A percentile compares a stretch with the other conserved stretches of the same genome.
These are phyloP conservation scores for Triglochin maritima DNA, from an alignment of 106 monocot species.

Conservation along the genomic window DNA sequence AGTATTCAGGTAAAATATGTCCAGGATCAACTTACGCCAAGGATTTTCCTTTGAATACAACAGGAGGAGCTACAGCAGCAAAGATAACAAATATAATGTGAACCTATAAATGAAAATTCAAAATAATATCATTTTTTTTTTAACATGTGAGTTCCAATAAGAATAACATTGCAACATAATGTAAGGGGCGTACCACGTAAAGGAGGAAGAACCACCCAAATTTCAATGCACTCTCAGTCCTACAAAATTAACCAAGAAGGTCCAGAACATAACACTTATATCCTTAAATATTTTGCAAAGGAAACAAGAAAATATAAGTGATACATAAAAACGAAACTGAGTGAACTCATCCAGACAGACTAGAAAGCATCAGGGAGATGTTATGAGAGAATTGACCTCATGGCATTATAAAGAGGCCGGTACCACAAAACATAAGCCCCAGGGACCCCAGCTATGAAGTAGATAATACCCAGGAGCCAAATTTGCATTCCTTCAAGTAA, in stretches of 20 bases:
- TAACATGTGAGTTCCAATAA: conserved; percentile 1
- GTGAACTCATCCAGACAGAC: neutral
- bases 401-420: conserved; percentile 85
- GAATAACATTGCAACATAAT: neutral
- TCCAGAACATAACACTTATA: too few species aligned
- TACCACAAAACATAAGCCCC: conserved; percentile 97
- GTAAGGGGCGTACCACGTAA: conserved; percentile 50
- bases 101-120: conserved; percentile 3
- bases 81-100: conserved; percentile 28
- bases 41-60: conserved; percentile 30
- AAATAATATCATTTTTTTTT: conserved; percentile 1
- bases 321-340: too few species aligned
- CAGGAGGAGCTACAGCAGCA: conserved; percentile 30
- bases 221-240: conserved; percentile 96
- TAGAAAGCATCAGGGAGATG: neutral
- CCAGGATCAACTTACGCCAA: conserved; percentile 23
- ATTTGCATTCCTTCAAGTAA: conserved; percentile 49
- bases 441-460: conserved; percentile 81
- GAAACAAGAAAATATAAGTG: too few species aligned
- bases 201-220: conserved; percentile 97
- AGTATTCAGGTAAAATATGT: neutral
- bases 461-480: conserved; percentile 88
- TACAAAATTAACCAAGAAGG: conserved; percentile 23
- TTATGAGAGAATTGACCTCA: conserved; percentile 37
- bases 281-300: too few species aligned